Conservation (phyloP, 441 rosid species). For the Rhodomyrtus psidioides region DNA sequence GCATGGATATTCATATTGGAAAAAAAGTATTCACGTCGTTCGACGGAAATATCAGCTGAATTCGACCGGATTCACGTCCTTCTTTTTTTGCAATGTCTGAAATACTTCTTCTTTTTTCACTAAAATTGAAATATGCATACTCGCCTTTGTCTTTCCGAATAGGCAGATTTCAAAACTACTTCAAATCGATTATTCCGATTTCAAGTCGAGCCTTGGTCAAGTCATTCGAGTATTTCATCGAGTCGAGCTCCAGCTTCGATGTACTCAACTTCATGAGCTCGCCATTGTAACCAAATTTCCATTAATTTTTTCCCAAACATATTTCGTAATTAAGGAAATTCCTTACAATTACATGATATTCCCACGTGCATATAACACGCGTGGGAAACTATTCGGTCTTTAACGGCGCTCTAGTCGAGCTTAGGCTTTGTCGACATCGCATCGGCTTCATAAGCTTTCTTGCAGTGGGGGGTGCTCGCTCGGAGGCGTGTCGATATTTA, state of each 20-base stretch:
- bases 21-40: not conserved
- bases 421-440: not conserved
- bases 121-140: not conserved
- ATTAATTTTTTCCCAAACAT: not conserved
- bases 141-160: not conserved
- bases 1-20: accelerated
- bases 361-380: not conserved
- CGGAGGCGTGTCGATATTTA: too few relatives aligned
- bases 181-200: not conserved
- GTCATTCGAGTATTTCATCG: accelerated
- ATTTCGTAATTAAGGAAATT: not conserved
- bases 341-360: accelerated
- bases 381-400: not conserved
- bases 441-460: too few relatives aligned
- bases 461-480: not conserved
- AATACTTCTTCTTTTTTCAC: not conserved
- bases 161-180: not conserved
- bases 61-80: not conserved
- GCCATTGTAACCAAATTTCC: not conserved
- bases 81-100: not conserved
- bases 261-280: not conserved
- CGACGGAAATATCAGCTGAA: accelerated
- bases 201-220: not conserved
- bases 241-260: not conserved
- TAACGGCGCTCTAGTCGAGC: not conserved